Evolutionary conservation across 352 stramenopile species (phyloP).

Genomic region (Phytophthora ohioensis): DNA sequence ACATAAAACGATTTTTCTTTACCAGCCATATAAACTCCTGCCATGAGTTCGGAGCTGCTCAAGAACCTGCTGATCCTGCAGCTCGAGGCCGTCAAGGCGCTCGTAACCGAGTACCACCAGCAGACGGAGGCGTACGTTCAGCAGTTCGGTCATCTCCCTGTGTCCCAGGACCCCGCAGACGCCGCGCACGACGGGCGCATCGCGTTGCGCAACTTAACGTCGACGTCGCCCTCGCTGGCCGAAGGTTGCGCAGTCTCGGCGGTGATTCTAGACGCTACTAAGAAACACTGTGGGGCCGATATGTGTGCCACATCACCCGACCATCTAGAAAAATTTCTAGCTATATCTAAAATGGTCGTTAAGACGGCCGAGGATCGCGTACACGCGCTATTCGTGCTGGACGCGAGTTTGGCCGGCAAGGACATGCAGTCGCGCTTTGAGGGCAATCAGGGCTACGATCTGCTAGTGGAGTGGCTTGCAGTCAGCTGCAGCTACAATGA

Average conservation of each 20-base stretch:
- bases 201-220: slow-evolving; percentile 40
- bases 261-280: slow-evolving; percentile 42
- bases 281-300: slow-evolving; percentile 49
- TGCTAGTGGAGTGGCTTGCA: slow-evolving; percentile 69
- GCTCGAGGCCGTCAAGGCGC: slow-evolving; percentile 50
- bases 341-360: slow-evolving; percentile 39
- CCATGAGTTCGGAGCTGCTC: slow-evolving; percentile 38
- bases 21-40: background rate
- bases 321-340: slow-evolving; percentile 55
- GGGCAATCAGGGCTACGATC: slow-evolving; percentile 59
- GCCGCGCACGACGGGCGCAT: slow-evolving; percentile 35
- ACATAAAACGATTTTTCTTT: background rate
- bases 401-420: slow-evolving; percentile 50
- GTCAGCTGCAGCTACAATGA: slow-evolving; percentile 56
- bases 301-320: slow-evolving; percentile 45
- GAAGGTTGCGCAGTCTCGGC: slow-evolving; percentile 58
- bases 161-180: slow-evolving; percentile 39
- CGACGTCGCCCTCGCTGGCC: slow-evolving; percentile 27
- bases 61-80: slow-evolving; percentile 74
- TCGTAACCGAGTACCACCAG: slow-evolving; percentile 67
- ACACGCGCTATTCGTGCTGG: slow-evolving; percentile 68
- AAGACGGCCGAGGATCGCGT: slow-evolving; percentile 62
- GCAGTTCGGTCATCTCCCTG: slow-evolving; percentile 57
- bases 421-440: slow-evolving; percentile 63
- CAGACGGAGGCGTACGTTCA: slow-evolving; percentile 73